Evolutionary conservation across 2,329 filamentous ascomycete species (phyloP).

Genomic region (Fusarium albosuccineum): DNA sequence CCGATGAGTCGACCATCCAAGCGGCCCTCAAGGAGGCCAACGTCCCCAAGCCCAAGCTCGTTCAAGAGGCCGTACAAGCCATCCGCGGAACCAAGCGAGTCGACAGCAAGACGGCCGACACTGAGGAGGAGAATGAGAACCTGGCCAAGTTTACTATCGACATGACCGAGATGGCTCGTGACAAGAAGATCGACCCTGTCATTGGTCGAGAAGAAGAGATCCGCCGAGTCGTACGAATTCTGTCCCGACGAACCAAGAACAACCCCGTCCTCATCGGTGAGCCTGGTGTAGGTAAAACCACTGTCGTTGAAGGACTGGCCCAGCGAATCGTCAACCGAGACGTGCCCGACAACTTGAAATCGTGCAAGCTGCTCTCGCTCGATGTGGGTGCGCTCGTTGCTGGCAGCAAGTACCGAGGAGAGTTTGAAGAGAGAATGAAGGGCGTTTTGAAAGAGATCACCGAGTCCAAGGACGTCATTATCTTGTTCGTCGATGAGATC

Average conservation of each 20-base stretch:
- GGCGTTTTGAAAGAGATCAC: constrained; percentile 97
- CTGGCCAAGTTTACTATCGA: constrained; percentile 98
- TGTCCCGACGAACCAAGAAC: constrained; percentile 96
- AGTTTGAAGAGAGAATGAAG: constrained; percentile 99
- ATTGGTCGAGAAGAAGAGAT: constrained; percentile 98
- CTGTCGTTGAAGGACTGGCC: constrained; percentile 94
- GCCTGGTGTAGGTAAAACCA: constrained; percentile 98
- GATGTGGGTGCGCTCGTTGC: constrained; percentile 96
- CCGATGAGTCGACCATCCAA: constrained; percentile 83
- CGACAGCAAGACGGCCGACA: constrained; percentile 95
- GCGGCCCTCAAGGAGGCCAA: constrained; percentile 85
- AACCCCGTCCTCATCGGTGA: constrained; percentile 98
- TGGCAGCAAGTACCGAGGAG: constrained; percentile 97
- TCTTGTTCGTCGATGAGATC: constrained; percentile 98
- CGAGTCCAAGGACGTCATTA: constrained; percentile 94
- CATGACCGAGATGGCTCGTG: constrained; percentile 95
- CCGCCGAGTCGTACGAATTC: constrained; percentile 88
- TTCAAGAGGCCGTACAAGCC: constrained; percentile 90
- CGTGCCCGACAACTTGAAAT: constrained; percentile 93
- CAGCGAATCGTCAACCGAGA: constrained; percentile 97
- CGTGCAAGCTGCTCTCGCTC: constrained; percentile 93
- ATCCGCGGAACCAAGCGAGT: constrained; percentile 94
- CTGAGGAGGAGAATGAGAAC: constrained; percentile 93
- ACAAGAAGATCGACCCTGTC: constrained; percentile 98
- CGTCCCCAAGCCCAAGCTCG: constrained; percentile 88